These are phyloP conservation scores for Collybiopsis confluens DNA, from an alignment of 768 basidiomycete species.

Conservation along the genomic window DNA sequence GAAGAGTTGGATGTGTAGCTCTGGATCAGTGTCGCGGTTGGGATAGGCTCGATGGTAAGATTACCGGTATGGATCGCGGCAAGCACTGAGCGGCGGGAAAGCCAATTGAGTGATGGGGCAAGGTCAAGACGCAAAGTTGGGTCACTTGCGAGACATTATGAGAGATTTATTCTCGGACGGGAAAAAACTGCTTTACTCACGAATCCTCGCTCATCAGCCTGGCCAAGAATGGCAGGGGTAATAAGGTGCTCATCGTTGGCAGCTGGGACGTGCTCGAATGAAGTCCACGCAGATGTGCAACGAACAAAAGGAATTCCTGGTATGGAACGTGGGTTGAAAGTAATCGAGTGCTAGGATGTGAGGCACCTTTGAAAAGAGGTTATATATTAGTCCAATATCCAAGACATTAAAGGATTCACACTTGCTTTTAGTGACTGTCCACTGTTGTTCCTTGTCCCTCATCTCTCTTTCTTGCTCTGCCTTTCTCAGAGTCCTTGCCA, in stretches of 20 bases:
- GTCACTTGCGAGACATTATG: slow-evolving; percentile 49
- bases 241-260: slow-evolving; percentile 69
- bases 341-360: slow-evolving; percentile 37
- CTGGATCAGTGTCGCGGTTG: slow-evolving; percentile 54
- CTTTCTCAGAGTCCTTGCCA: slow-evolving; percentile 74
- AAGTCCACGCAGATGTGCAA: slow-evolving; percentile 70
- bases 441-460: slow-evolving; percentile 51
- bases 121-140: slow-evolving; percentile 89
- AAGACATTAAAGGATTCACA: too few species aligned
- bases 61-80: slow-evolving; percentile 85
- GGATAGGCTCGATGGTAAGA: slow-evolving; percentile 83
- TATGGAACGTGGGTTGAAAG: slow-evolving; percentile 72
- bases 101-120: slow-evolving; percentile 92
- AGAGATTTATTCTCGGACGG: slow-evolving; percentile 13
- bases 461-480: slow-evolving; percentile 54
- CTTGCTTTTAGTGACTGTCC: slow-evolving; percentile 60
- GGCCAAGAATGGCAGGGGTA: slow-evolving; percentile 74
- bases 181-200: slow-evolving; percentile 45
- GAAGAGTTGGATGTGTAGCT: slow-evolving; percentile 36
- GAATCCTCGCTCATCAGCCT: slow-evolving; percentile 79
- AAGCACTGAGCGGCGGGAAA: slow-evolving; percentile 81
- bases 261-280: slow-evolving; percentile 57
- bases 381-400: too few species aligned
- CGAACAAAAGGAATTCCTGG: slow-evolving; percentile 73
- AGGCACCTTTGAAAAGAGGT: slow-evolving; percentile 22